Percentiles rank a stretch among this genome's conserved stretches.
phyloP scores from a whole-genome alignment of 2,329 filamentous ascomycete genomes.

The Graphilbum ipis-grandicollis region DNA sequence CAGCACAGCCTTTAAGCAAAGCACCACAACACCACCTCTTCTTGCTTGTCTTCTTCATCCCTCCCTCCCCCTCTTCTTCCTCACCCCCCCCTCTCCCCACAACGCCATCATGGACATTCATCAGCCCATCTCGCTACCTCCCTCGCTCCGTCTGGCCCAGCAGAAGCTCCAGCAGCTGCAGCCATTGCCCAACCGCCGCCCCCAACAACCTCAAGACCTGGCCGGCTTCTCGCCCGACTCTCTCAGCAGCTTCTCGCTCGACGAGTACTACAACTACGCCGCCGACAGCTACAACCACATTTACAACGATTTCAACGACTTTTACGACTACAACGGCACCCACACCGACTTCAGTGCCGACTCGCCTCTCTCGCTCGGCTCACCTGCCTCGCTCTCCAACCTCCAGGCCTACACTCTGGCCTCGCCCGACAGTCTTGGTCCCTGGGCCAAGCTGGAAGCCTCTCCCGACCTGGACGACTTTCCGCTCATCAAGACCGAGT shows the following conservation, averaged over 20 bases:
- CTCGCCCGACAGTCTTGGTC: constrained; percentile 13
- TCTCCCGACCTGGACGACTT: constrained; percentile 12
- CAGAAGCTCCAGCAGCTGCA: not conserved
- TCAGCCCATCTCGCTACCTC: constrained; percentile 1
- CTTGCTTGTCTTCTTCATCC: too few species aligned
- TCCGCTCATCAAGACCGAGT: constrained; percentile 15
- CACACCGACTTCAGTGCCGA: constrained; percentile 17
- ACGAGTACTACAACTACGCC: constrained; percentile 12
- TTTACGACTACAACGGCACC: constrained; percentile 6
- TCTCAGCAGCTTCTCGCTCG: constrained; percentile 11
- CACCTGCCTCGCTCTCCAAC: constrained; percentile 8
- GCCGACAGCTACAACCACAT: constrained; percentile 8
- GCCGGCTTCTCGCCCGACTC: constrained; percentile 12
- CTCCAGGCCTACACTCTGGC: constrained; percentile 13
- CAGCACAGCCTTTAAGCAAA: too few species aligned
- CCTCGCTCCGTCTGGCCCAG: not conserved
- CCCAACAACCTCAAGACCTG: constrained; percentile 1
- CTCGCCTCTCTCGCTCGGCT: constrained; percentile 18
- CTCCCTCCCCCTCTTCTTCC: not conserved
- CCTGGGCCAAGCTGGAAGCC: constrained; percentile 14
- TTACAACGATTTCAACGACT: constrained; percentile 14
- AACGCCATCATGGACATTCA: constrained; percentile 1
- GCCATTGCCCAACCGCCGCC: not conserved
- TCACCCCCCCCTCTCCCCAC: not conserved
- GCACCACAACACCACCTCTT: too few species aligned